These are phyloP conservation scores for Antrodiella citrinella DNA, from an alignment of 768 basidiomycete genomes.

Conservation along the genomic window DNA sequence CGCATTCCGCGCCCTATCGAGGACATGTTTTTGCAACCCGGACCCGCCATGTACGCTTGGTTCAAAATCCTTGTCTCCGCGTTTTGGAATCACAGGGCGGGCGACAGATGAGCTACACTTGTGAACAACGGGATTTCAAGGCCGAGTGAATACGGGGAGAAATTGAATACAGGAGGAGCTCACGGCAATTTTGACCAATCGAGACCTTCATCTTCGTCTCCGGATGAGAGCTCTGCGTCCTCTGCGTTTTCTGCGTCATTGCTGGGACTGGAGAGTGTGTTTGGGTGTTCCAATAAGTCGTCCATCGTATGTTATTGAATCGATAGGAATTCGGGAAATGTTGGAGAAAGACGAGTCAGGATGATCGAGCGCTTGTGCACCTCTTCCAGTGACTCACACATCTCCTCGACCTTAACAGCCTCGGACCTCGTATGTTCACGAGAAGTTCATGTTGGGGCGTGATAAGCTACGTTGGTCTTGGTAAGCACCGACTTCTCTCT, in stretches of 20 bases:
- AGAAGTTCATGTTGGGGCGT: too few relatives aligned
- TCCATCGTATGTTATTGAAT: too few relatives aligned
- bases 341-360: too few relatives aligned
- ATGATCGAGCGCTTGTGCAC: too few relatives aligned
- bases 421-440: too few relatives aligned
- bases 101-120: slow-evolving; percentile 13
- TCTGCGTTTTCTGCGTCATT: slow-evolving; percentile 31
- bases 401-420: too few relatives aligned
- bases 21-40: slow-evolving; percentile 70
- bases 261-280: slow-evolving; percentile 23
- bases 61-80: slow-evolving; percentile 98
- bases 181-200: slow-evolving; percentile 80
- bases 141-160: not conserved
- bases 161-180: slow-evolving; percentile 11
- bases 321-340: too few relatives aligned
- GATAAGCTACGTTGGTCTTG: too few relatives aligned
- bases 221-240: slow-evolving; percentile 44
- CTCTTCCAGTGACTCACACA: too few relatives aligned
- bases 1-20: slow-evolving; percentile 73
- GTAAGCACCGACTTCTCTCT: too few relatives aligned
- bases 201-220: slow-evolving; percentile 68
- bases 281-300: slow-evolving; percentile 45
- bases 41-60: slow-evolving; percentile 61
- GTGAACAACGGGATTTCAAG: slow-evolving; percentile 10
- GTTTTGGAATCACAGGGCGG: slow-evolving; percentile 81